Percentiles rank a stretch among this genome's conserved stretches.
phyloP scores from a whole-genome alignment of 2,329 filamentous ascomycete genomes.

The Talaromyces sp. region DNA sequence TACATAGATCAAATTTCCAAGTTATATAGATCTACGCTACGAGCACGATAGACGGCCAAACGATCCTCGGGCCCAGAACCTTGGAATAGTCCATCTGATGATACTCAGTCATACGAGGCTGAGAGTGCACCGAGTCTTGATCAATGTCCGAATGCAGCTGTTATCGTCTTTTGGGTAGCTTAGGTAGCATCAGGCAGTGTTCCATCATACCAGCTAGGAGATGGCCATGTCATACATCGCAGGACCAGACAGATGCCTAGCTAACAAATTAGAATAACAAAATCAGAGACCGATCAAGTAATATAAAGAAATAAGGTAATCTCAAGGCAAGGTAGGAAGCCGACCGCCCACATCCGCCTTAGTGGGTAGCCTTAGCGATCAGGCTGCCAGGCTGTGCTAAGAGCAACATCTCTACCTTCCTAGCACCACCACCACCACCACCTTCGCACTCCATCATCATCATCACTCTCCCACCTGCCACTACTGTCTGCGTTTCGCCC shows the following conservation, averaged over 20 bases:
- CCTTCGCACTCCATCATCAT: slow-evolving; percentile 23
- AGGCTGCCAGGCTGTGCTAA: slow-evolving; percentile 10
- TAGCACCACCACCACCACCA: slow-evolving; percentile 7
- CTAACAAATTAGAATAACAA: not conserved
- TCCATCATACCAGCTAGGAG: not conserved
- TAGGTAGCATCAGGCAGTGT: slow-evolving; percentile 3
- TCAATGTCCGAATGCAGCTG: slow-evolving; percentile 15
- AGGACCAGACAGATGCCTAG: not conserved
- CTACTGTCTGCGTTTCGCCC: slow-evolving; percentile 20
- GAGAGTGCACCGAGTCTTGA: not conserved
- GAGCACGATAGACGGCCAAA: not conserved
- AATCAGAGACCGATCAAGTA: not conserved
- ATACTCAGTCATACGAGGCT: slow-evolving; percentile 6
- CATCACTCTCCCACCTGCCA: slow-evolving; percentile 5
- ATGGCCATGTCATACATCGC: slow-evolving; percentile 4
- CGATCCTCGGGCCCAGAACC: not conserved
- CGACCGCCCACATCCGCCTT: not conserved
- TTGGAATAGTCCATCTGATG: not conserved
- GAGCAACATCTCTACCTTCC: slow-evolving; percentile 10
- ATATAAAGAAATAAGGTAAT: not conserved
- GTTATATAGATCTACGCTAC: not conserved
- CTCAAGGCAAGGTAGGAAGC: not conserved
- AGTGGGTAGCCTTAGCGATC: slow-evolving; percentile 8
- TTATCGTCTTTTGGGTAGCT: not conserved
- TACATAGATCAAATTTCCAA: too few species aligned